phyloP scores from a whole-genome alignment of 108 stramenopile species.

The Bacterosira constricta region DNA sequence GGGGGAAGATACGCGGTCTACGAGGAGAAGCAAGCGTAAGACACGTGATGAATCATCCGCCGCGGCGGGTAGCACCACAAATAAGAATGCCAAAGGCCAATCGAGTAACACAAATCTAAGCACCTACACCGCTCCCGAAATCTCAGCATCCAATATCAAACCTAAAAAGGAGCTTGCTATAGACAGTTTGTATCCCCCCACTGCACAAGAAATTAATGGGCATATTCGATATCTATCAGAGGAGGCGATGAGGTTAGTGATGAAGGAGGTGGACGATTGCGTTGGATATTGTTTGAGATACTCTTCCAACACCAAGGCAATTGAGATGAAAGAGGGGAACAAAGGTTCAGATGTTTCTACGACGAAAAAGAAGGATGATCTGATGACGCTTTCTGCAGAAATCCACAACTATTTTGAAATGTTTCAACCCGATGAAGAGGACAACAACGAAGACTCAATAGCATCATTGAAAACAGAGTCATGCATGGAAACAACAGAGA shows the following conservation, averaged over 20 bases:
- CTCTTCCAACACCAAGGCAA: constrained; percentile 2
- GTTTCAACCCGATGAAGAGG: constrained; percentile 30
- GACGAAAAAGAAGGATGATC: background rate
- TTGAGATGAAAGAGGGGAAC: background rate
- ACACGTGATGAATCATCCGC: background rate
- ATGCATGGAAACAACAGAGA: background rate
- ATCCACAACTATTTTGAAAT: constrained; percentile 23
- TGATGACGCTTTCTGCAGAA: background rate
- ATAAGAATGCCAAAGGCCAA: background rate
- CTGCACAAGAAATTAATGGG: constrained; percentile 3
- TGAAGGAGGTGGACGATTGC: constrained; percentile 15
- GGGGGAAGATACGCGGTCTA: background rate
- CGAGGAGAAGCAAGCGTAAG: background rate
- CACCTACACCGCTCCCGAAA: background rate
- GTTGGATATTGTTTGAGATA: constrained; percentile 13
- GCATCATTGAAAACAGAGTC: background rate
- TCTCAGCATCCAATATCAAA: constrained; percentile 9
- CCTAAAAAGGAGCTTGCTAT: constrained; percentile 21
- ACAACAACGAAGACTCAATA: background rate
- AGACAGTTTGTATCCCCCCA: constrained; percentile 16
- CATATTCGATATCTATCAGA: constrained; percentile 17
- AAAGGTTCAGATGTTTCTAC: background rate
- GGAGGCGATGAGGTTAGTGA: constrained; percentile 6
- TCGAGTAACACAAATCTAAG: background rate
- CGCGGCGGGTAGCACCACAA: background rate